Evolutionary conservation across 768 basidiomycete species (phyloP).

Genomic region (Sporobolomyces roseus): DNA sequence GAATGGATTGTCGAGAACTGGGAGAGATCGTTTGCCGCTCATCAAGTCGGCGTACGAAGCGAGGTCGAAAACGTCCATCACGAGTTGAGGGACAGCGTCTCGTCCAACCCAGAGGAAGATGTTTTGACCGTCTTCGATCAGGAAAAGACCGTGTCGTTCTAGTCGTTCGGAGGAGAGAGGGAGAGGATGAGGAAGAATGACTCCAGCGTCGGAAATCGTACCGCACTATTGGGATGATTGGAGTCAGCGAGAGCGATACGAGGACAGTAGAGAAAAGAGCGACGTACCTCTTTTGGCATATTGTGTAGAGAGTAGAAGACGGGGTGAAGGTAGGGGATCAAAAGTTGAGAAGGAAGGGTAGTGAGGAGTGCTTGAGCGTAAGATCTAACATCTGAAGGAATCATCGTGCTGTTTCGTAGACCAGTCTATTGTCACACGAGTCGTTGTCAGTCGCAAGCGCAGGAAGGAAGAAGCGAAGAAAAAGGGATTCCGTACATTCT

Average conservation of each 20-base stretch:
- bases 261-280: constrained; percentile 35
- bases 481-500: constrained; percentile 62
- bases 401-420: constrained; percentile 89
- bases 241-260: background rate
- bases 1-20: constrained; percentile 84
- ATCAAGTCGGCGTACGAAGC: constrained; percentile 81
- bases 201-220: constrained; percentile 80
- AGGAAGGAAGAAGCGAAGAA: too few species aligned
- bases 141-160: constrained; percentile 88
- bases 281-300: constrained; percentile 78
- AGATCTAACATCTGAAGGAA: constrained; percentile 91
- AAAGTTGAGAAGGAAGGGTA: constrained; percentile 80
- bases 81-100: constrained; percentile 90
- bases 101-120: constrained; percentile 99
- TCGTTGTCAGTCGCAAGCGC: too few species aligned
- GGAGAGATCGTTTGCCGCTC: constrained; percentile 94
- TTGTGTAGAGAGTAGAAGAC: constrained; percentile 92
- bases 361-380: constrained; percentile 91
- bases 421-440: too few species aligned
- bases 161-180: constrained; percentile 92
- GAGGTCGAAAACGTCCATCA: constrained; percentile 90
- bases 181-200: constrained; percentile 79
- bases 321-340: constrained; percentile 92
- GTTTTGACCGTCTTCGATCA: constrained; percentile 96
- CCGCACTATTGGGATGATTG: constrained; percentile 82